phyloP scores from a whole-genome alignment of 768 basidiomycete species.

The Lactarius hengduanensis region DNA sequence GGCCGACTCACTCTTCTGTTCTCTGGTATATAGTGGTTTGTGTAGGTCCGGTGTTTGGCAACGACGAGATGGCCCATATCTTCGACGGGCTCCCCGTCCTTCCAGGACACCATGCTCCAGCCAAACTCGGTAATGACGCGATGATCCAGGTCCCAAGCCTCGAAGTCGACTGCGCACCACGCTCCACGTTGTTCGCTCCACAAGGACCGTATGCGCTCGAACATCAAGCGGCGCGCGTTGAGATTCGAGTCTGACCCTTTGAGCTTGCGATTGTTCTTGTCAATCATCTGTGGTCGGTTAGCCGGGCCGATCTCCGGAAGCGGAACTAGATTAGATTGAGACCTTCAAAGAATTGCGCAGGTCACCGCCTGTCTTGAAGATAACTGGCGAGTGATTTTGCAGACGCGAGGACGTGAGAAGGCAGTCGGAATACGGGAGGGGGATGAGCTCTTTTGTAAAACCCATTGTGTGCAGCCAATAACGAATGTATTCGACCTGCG shows the following conservation, averaged over 20 bases:
- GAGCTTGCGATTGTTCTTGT: conserved; percentile 77
- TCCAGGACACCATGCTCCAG: conserved; percentile 62
- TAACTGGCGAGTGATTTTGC: conserved; percentile 54
- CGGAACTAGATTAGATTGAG: conserved; percentile 4
- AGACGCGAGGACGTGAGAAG: conserved; percentile 62
- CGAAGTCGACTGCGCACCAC: conserved; percentile 81
- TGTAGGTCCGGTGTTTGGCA: conserved; percentile 54
- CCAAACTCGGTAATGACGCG: conserved; percentile 78
- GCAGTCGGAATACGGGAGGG: conserved; percentile 76
- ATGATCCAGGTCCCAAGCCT: conserved; percentile 80
- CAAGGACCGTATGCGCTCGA: conserved; percentile 64
- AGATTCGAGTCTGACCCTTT: conserved; percentile 61
- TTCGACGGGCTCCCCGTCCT: conserved; percentile 46
- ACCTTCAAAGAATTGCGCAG: conserved; percentile 65
- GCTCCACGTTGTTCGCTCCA: conserved; percentile 64
- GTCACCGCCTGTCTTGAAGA: conserved; percentile 52
- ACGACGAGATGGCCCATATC: conserved; percentile 63
- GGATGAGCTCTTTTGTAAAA: conserved; percentile 60
- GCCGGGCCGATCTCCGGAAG: conserved; percentile 11
- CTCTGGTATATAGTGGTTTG: conserved; percentile 65
- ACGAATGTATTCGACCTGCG: conserved; percentile 80
- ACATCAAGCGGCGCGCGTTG: conserved; percentile 54
- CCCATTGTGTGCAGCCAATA: conserved; percentile 80
- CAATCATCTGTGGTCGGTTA: conserved; percentile 51
- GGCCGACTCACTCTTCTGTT: conserved; percentile 52